phyloP scores from a whole-genome alignment of 1,139 yeast genomes.

The Candida pseudoviswanathii region DNA sequence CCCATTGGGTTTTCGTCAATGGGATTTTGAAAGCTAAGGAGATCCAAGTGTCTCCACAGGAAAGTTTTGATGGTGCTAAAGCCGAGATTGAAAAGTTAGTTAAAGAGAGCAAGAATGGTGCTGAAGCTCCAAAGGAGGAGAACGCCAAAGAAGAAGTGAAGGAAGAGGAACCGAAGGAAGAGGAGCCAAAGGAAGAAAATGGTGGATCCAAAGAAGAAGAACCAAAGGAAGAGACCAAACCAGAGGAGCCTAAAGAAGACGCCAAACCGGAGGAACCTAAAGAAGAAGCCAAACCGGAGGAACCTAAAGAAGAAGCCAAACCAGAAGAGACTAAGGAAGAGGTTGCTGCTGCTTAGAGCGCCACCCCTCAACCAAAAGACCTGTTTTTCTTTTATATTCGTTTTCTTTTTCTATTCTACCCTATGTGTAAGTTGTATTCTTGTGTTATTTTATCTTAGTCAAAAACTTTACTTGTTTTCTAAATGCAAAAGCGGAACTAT shows the following conservation, averaged over 20 bases:
- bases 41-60: slow-evolving; percentile 78
- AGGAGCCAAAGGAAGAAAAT: slow-evolving; percentile 6
- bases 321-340: slow-evolving; percentile 7
- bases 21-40: slow-evolving; percentile 69
- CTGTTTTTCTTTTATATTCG: not conserved
- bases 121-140: slow-evolving; percentile 12
- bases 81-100: slow-evolving; percentile 48
- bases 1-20: slow-evolving; percentile 86
- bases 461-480: not conserved
- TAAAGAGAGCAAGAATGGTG: slow-evolving; percentile 13
- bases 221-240: slow-evolving; percentile 5
- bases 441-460: not conserved
- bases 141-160: slow-evolving; percentile 11
- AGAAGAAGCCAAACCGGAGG: slow-evolving; percentile 3
- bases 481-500: not conserved
- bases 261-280: not conserved
- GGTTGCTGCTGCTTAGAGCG: not conserved
- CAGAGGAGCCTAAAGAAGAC: slow-evolving; percentile 3
- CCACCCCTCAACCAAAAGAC: too few species aligned
- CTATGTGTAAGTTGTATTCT: not conserved
- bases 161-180: slow-evolving; percentile 11
- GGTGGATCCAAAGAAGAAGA: slow-evolving; percentile 8
- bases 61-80: slow-evolving; percentile 65
- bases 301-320: slow-evolving; percentile 10
- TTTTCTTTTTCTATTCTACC: not conserved